Evolutionary conservation across 176 grass and related monocot species (phyloP), one percentile per base, ranked within the genome.

Genomic region (Paspalum vaginatum): DNA sequence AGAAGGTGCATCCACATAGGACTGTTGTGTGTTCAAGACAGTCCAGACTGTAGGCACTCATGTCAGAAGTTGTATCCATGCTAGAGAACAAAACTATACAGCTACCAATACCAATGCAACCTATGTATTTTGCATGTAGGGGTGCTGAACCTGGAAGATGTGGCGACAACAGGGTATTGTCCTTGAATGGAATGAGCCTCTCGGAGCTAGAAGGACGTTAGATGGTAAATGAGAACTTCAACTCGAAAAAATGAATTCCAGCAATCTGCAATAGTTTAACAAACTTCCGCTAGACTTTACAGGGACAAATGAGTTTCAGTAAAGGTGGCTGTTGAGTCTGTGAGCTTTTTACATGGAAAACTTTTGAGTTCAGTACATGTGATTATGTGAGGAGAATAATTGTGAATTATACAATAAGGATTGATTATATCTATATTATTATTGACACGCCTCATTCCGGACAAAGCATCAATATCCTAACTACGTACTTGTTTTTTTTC

Each of bases 51-150:
- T 56, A 82, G 91, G 71, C 91, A 41, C 75, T 55, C 6, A 93
- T 93, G 74, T 85, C 87, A 61, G 63, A 54, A n/a, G 51, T 62
- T n/a, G 75, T 89, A 22, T 84, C 68, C 66, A 81, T 93, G 87
- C 60, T 89, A 43, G 73, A 77, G 39, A 89, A 58, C 42, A 72
- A 46, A 15, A 78, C 54, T 14, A 56, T 60, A 18, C 37, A 44
- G 4, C 76, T 93, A 42, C 59, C 84, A 16, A 37, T 66, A 57
- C 90, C 84, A 39, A 87, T 44, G 48, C 49, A 70, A 45, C 75
- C 70, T 2, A 45, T 73, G 43, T 89, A 60, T 75, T 87, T 82
- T 64, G 39, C 54, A 14, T 32, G 16, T 71, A 52, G 75, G 22
- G 54, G 65, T 44, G 16, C 38, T 41, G 13, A 46, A 78, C 48